phyloP scores from a whole-genome alignment of 495 filamentous ascomycete genomes.

The Trichoderma asperelloides region DNA sequence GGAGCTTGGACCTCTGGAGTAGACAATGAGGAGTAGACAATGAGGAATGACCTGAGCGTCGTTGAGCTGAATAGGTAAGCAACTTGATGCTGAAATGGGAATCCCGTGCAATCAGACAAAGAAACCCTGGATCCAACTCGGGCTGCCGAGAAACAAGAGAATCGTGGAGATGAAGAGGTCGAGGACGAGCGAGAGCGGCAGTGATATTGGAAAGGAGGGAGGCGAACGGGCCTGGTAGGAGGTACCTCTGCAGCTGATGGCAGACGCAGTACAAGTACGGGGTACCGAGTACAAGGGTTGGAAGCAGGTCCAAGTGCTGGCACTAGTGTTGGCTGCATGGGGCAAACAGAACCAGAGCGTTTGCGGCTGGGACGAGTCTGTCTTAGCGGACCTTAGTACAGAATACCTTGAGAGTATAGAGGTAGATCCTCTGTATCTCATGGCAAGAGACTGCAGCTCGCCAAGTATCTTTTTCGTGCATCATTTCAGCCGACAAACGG shows the following conservation, averaged over 20 bases:
- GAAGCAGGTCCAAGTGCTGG: neutral
- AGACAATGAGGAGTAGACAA: neutral
- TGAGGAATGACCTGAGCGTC: too few species aligned
- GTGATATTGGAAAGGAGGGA: slow-evolving; percentile 3
- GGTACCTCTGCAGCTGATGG: neutral
- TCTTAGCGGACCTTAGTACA: too few species aligned
- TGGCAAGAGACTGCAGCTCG: too few species aligned
- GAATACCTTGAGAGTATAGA: too few species aligned
- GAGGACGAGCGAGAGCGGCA: neutral
- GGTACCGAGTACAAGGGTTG: too few species aligned
- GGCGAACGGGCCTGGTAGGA: neutral
- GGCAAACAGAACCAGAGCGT: neutral
- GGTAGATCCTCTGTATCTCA: neutral
- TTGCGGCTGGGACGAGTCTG: neutral
- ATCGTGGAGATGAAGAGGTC: neutral
- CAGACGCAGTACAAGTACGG: too few species aligned
- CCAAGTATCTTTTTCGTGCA: too few species aligned
- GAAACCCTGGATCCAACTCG: neutral
- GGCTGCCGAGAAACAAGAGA: neutral
- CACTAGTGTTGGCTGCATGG: neutral
- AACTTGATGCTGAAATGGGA: neutral
- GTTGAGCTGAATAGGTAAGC: neutral
- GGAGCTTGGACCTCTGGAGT: neutral
- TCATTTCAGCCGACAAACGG: too few species aligned
- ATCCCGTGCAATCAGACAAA: neutral